A percentile compares a stretch with the other conserved stretches of the same genome.
These are phyloP conservation scores for Pneumocystis wakefieldiae DNA, from an alignment of 1,139 yeast species.

Conservation along the genomic window DNA sequence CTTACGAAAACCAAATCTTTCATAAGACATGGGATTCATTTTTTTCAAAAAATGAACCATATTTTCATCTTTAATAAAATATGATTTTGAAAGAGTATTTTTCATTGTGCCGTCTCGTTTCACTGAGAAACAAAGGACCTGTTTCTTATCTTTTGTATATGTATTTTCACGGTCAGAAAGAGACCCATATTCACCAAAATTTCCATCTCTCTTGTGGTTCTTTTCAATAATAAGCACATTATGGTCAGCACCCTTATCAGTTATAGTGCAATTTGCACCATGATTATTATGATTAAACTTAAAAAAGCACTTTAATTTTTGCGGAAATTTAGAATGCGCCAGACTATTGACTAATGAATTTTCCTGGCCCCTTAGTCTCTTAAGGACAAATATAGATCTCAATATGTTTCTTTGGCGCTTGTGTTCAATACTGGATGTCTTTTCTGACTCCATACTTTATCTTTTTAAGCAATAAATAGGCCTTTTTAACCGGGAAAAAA, in stretches of 20 bases:
- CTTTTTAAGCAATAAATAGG: not conserved
- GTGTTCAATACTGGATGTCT: not conserved
- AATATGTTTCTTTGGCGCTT: not conserved
- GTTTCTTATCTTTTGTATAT: not conserved
- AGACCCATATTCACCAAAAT: not conserved
- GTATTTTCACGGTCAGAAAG: not conserved
- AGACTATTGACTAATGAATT: not conserved
- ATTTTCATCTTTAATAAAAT: not conserved
- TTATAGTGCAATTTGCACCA: not conserved
- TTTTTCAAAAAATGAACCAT: not conserved
- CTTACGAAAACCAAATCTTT: not conserved
- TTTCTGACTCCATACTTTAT: not conserved
- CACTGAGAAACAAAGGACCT: not conserved
- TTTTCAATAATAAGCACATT: not conserved
- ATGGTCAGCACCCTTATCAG: not conserved
- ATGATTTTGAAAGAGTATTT: not conserved
- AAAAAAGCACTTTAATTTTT: not conserved
- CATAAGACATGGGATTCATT: not conserved
- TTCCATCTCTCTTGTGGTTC: not conserved
- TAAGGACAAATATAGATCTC: not conserved
- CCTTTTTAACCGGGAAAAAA: not conserved
- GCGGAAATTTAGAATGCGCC: not conserved
- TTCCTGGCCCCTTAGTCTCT: not conserved
- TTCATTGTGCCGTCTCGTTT: not conserved
- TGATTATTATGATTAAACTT: not conserved